These are phyloP conservation scores for Hydnomerulius pinastri DNA, from an alignment of 768 basidiomycete species.

Conservation along the genomic window DNA sequence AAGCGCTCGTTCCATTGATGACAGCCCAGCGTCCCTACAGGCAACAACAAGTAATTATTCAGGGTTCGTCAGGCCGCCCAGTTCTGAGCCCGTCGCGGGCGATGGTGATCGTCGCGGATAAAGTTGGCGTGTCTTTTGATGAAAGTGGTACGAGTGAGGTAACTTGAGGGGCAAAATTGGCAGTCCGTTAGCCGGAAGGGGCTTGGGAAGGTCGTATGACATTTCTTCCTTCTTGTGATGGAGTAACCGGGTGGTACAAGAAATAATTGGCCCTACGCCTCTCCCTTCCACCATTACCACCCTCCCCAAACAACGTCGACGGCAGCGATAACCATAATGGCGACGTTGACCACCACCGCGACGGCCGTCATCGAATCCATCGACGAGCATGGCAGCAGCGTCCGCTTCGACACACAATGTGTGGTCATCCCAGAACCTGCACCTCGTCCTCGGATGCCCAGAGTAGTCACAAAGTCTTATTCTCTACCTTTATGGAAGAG, in stretches of 20 bases:
- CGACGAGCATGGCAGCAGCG: constrained; percentile 35
- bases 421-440: constrained; percentile 67
- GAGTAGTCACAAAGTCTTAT: constrained; percentile 64
- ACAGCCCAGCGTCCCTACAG: too few relatives aligned
- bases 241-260: neutral
- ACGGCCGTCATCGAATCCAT: constrained; percentile 7
- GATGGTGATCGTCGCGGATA: too few relatives aligned
- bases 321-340: neutral
- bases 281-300: neutral
- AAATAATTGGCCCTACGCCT: neutral
- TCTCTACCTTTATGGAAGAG: constrained; percentile 70
- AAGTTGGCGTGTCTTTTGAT: neutral
- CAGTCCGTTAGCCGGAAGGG: constrained; percentile 6
- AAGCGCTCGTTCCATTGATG: too few relatives aligned
- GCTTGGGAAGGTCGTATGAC: constrained; percentile 19
- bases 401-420: constrained; percentile 75
- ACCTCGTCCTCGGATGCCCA: constrained; percentile 44
- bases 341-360: neutral
- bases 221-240: constrained; percentile 3
- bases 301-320: constrained; percentile 15
- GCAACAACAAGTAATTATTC: too few relatives aligned
- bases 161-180: constrained; percentile 6
- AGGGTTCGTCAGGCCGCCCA: too few relatives aligned
- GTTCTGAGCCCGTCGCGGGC: too few relatives aligned
- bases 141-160: constrained; percentile 10